These are phyloP conservation scores for Pecoramyces ruminantium DNA, from an alignment of 192 early-diverging fungal species.

Conservation along the genomic window DNA sequence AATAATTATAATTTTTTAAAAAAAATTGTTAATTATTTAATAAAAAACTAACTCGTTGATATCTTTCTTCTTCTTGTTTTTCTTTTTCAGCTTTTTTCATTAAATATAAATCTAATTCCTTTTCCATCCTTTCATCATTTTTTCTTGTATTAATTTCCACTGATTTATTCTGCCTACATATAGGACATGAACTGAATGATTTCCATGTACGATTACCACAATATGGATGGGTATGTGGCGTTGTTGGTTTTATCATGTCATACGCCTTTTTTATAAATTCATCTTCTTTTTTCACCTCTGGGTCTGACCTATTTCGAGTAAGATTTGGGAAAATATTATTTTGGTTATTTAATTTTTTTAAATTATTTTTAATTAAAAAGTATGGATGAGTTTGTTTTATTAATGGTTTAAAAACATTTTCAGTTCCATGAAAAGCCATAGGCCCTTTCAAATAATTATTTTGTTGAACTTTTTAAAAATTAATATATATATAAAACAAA, in stretches of 20 bases:
- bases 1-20: too few species aligned
- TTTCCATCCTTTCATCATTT: neutral
- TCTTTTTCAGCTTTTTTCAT: neutral
- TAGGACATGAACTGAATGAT: neutral
- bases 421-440: neutral
- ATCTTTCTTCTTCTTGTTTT: neutral
- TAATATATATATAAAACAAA: too few species aligned
- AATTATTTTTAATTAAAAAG: neutral
- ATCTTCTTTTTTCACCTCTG: neutral
- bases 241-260: neutral
- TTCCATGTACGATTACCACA: neutral
- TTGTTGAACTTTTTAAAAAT: neutral
- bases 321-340: neutral
- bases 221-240: neutral
- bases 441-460: neutral
- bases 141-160: neutral
- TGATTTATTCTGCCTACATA: neutral
- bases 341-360: neutral
- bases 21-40: too few species aligned
- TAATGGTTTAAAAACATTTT: neutral
- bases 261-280: neutral
- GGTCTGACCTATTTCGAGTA: neutral
- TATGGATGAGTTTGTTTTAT: neutral
- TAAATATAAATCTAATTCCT: neutral
- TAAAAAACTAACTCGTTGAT: neutral